Evolutionary conservation across 441 rosid species (phyloP).

Genomic region (Bocquillonia castaneifolia): DNA sequence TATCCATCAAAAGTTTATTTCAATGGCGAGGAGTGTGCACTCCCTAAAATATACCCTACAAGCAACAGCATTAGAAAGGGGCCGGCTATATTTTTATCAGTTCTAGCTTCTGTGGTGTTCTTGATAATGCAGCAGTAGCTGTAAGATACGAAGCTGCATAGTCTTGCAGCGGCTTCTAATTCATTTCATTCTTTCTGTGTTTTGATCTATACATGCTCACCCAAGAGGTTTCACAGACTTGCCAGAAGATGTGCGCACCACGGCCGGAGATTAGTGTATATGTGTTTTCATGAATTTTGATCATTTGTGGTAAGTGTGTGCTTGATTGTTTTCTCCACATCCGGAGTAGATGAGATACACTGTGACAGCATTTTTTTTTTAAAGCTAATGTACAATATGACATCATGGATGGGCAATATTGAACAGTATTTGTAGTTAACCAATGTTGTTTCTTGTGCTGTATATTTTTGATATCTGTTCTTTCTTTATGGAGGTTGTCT

Average conservation of each 20-base stretch:
- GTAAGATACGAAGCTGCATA: conserved; percentile 13
- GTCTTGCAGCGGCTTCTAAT: conserved; percentile 26
- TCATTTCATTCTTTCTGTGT: conserved; percentile 38
- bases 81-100: conserved; percentile 20
- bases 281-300: conserved; percentile 7
- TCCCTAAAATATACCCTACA: conserved; percentile 57
- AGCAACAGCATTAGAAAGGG: conserved; percentile 35
- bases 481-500: neutral
- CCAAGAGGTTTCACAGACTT: conserved; percentile 16
- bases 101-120: conserved; percentile 34
- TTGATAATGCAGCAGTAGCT: conserved; percentile 36
- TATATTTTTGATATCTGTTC: neutral
- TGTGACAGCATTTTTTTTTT: conserved; percentile 12
- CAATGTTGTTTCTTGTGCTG: neutral
- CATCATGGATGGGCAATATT: conserved; percentile 5
- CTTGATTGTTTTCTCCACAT: conserved; percentile 15
- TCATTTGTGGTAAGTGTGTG: neutral
- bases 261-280: conserved; percentile 6
- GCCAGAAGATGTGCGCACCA: conserved; percentile 10
- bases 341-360: neutral
- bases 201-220: conserved; percentile 20
- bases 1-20: conserved; percentile 85
- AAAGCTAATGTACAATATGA: conserved; percentile 21
- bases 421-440: conserved; percentile 5
- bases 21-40: conserved; percentile 91